phyloP scores from a whole-genome alignment of 2,329 filamentous ascomycete species.

The Venturia nashicola region DNA sequence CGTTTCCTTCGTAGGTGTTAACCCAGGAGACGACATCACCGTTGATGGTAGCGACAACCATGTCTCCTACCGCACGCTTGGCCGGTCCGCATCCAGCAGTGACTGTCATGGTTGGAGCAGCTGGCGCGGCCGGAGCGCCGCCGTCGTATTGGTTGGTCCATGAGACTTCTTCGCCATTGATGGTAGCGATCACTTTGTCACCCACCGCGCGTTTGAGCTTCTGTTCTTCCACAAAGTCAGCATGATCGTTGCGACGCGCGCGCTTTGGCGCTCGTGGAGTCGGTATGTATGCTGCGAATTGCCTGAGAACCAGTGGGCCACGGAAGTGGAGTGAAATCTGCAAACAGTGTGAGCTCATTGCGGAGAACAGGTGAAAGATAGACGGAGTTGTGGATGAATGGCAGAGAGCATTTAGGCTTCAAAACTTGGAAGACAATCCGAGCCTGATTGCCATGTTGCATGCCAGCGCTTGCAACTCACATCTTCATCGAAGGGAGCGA shows the following conservation, averaged over 20 bases:
- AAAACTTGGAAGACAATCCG: background rate
- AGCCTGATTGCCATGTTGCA: background rate
- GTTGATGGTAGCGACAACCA: conserved; percentile 37
- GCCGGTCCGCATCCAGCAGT: conserved; percentile 8
- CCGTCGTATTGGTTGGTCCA: conserved; percentile 48
- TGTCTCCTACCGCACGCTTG: conserved; percentile 2
- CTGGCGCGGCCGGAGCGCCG: conserved; percentile 13
- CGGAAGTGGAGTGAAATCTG: conserved; percentile 63
- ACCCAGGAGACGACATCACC: conserved; percentile 46
- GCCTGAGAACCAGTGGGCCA: conserved; percentile 53
- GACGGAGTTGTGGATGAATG: background rate
- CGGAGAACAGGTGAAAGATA: background rate
- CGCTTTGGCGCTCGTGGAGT: conserved; percentile 28
- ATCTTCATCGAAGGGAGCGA: conserved; percentile 59
- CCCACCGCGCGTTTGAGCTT: conserved; percentile 35
- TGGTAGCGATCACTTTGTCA: conserved; percentile 43
- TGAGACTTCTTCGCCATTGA: conserved; percentile 43
- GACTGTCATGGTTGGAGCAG: conserved; percentile 11
- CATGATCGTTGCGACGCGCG: conserved; percentile 23
- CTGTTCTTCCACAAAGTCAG: conserved; percentile 36
- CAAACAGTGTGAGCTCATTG: background rate
- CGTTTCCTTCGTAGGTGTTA: background rate
- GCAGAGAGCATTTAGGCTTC: background rate
- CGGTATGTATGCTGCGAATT: conserved; percentile 58
- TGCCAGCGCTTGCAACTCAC: conserved; percentile 32